Base-by-base conservation (phyloP, 2,329 filamentous ascomycete species). In the Xylariaceae sp. region DNA sequence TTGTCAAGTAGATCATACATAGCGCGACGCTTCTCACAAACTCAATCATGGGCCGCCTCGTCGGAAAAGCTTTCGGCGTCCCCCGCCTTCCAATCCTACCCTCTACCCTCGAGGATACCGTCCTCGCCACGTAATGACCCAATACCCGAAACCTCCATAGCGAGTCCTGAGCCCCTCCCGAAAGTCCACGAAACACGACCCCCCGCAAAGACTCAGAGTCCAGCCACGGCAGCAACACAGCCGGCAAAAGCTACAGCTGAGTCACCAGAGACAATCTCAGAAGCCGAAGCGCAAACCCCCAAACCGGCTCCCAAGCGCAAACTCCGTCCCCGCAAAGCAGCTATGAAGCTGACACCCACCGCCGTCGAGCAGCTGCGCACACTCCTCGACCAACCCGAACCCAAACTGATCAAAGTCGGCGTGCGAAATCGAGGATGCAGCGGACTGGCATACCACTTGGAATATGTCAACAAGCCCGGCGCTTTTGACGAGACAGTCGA, bases 371-470 rank as follows among this genome's bases (percentile, higher is more conserved):
- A 95, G 62, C 76, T 99, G 32, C 82, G 82, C 50, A 77, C 79
- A 15, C 72, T 99, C 35, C 79, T 96, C 6, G 82, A 91, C 53
- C 86, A 90, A 62, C 94, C 94, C 0, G 84, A 94, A 22, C 90
- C 91, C 2, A 95, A 96, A 72, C 78, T 96, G 57, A 96, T 99
- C 68, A 86, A 94, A 61, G 89, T 99, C 6, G 91, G 94, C 11
- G 94, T 97, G 54, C 90, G 87, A 69, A 96, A 96, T 70, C 82
- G 90, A 57, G 94, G 94, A 10, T 99, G 94, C 71, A 96, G 90
- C 45, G 94, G 94, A 14, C 74, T 97, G 58, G 87, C 91, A 31
- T 99, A 99, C 68, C 84, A 96, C 65, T 75, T 99, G 27, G 91
- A 97, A 71, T 99, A 92, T 62, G 92, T 97, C 44, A 91, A 97